phyloP scores from a whole-genome alignment of 768 basidiomycete species.

The Tulasnella sp. region DNA sequence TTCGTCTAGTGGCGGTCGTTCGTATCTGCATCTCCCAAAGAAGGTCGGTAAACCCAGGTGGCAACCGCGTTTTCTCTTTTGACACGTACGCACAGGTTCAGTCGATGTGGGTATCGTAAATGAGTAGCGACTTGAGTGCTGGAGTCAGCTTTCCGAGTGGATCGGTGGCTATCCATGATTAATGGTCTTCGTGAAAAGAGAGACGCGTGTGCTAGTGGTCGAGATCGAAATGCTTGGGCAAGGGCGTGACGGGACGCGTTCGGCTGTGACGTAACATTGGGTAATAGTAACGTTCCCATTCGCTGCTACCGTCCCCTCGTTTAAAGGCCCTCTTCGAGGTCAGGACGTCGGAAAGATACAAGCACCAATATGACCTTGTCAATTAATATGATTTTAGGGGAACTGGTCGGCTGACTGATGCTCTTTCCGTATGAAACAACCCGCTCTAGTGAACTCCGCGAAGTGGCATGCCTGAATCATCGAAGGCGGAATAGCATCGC shows the following conservation, averaged over 20 bases:
- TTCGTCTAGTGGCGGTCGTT: slow-evolving; percentile 76
- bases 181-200: not conserved
- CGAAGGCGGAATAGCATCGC: too few species aligned
- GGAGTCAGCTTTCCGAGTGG: not conserved
- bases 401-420: too few species aligned
- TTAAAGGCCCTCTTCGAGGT: too few species aligned
- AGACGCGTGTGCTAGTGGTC: not conserved
- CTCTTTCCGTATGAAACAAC: too few species aligned
- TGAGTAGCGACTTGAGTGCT: slow-evolving; percentile 6
- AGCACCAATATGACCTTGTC: too few species aligned
- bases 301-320: not conserved
- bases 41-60: not conserved
- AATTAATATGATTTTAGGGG: too few species aligned
- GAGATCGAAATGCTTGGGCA: slow-evolving; percentile 3
- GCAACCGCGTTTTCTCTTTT: not conserved
- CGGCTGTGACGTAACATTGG: not conserved
- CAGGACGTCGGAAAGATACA: too few species aligned
- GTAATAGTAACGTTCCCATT: slow-evolving; percentile 9
- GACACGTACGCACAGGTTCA: slow-evolving; percentile 38
- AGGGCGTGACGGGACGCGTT: slow-evolving; percentile 4
- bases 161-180: slow-evolving; percentile 18
- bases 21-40: slow-evolving; percentile 58
- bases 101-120: slow-evolving; percentile 57
- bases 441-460: too few species aligned
- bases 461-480: too few species aligned